Evolutionary conservation across 2,329 filamentous ascomycete species (phyloP).

Genomic region (Raffaelea ambrosiae): DNA sequence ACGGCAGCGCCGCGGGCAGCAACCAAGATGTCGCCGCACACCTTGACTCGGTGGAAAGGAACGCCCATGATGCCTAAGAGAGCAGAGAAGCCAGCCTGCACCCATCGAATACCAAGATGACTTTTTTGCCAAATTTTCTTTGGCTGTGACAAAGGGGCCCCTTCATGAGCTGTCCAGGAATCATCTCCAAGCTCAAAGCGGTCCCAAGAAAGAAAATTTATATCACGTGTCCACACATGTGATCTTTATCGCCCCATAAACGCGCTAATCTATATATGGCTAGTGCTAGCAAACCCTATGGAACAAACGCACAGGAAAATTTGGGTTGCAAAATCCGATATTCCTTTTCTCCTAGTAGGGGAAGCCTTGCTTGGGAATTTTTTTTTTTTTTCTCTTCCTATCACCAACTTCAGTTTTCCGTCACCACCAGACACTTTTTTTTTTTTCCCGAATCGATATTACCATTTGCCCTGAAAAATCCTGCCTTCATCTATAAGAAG

Average conservation of each 20-base stretch:
- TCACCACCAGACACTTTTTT: not conserved
- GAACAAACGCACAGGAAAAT: constrained; percentile 5
- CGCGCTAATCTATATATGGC: not conserved
- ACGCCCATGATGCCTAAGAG: constrained; percentile 16
- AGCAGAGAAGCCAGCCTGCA: no score
- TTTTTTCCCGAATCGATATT: not conserved
- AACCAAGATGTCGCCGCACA: constrained; percentile 52
- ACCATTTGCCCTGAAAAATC: constrained; percentile 85
- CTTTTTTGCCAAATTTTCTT: no score
- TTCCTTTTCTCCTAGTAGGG: no score
- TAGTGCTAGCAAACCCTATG: constrained; percentile 3
- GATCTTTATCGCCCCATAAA: not conserved
- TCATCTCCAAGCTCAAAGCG: no score
- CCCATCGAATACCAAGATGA: no score
- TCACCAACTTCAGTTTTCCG: not conserved
- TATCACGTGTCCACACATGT: constrained; percentile 5
- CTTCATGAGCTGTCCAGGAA: no score
- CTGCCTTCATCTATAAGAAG: constrained; percentile 92
- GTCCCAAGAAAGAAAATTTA: constrained; percentile 3
- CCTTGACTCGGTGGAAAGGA: constrained; percentile 57
- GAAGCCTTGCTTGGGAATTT: not conserved
- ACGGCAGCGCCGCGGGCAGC: constrained; percentile 67
- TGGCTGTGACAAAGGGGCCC: no score
- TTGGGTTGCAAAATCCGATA: not conserved
- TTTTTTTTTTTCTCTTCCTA: not conserved